These are phyloP conservation scores for Pleurotus pulmonarius DNA, from an alignment of 768 basidiomycete species.

Conservation along the genomic window DNA sequence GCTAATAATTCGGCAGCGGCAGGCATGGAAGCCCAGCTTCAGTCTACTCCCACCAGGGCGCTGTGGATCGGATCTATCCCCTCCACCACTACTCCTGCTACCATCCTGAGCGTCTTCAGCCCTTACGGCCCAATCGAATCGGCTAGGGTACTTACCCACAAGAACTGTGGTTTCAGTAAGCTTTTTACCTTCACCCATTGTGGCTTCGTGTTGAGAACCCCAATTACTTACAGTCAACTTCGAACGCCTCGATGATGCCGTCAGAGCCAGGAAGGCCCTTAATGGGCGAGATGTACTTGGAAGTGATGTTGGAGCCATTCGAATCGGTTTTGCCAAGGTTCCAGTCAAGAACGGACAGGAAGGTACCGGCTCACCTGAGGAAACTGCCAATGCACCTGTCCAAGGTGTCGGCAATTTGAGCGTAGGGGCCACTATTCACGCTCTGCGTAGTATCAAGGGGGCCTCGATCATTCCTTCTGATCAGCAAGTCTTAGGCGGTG, in stretches of 20 bases:
- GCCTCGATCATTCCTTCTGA: slow-evolving; percentile 89
- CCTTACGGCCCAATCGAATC: slow-evolving; percentile 98
- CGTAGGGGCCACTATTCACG: slow-evolving; percentile 86
- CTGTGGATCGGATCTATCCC: slow-evolving; percentile 99
- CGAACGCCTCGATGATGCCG: slow-evolving; percentile 94
- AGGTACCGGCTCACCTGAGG: slow-evolving; percentile 54
- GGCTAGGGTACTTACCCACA: slow-evolving; percentile 92
- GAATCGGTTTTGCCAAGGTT: slow-evolving; percentile 96
- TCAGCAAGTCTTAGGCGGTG: slow-evolving; percentile 88
- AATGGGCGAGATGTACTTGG: slow-evolving; percentile 96
- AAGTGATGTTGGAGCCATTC: slow-evolving; percentile 93
- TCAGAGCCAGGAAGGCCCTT: slow-evolving; percentile 90
- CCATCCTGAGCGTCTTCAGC: slow-evolving; percentile 93
- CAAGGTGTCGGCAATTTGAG: slow-evolving; percentile 84
- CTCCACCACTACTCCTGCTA: slow-evolving; percentile 89
- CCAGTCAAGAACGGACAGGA: slow-evolving; percentile 86
- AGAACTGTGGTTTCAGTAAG: slow-evolving; percentile 91
- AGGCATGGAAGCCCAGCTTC: slow-evolving; percentile 80
- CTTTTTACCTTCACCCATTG: slow-evolving; percentile 15
- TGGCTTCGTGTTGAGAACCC: slow-evolving; percentile 6
- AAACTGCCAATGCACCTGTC: slow-evolving; percentile 60
- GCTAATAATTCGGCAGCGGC: slow-evolving; percentile 52
- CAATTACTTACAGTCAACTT: slow-evolving; percentile 70
- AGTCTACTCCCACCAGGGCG: slow-evolving; percentile 90
- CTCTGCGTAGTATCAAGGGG: slow-evolving; percentile 85